Evolutionary conservation across 1,284 basidiomycete species (phyloP).

Genomic region (Gomphus bonarii): DNA sequence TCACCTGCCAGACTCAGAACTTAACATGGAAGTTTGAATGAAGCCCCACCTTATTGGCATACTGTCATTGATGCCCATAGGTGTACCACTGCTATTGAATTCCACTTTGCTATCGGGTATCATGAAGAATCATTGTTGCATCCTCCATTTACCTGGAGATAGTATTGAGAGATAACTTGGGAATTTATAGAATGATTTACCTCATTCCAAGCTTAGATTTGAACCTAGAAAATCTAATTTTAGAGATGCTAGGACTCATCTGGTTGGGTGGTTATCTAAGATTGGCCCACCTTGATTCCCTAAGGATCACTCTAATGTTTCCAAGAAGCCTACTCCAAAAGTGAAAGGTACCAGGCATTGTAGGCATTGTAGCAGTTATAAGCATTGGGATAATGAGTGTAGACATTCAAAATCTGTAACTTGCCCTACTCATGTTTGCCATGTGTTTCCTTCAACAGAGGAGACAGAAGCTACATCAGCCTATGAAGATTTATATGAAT

Average conservation of each 20-base stretch:
- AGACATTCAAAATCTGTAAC: conserved; percentile 13
- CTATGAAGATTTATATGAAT: too few species aligned
- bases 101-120: not conserved
- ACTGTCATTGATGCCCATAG: conserved; percentile 3
- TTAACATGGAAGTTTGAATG: not conserved
- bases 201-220: not conserved
- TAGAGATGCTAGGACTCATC: conserved; percentile 3
- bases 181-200: not conserved
- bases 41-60: not conserved
- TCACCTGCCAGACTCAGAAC: not conserved
- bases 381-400: conserved; percentile 28
- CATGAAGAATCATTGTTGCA: not conserved
- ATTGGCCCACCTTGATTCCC: conserved; percentile 17
- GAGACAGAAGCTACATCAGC: conserved; percentile 13
- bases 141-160: not conserved
- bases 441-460: conserved; percentile 17
- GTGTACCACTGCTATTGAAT: not conserved
- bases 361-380: conserved; percentile 25
- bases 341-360: conserved; percentile 23
- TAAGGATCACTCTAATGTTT: conserved; percentile 22
- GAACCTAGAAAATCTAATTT: not conserved
- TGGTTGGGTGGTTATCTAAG: not conserved
- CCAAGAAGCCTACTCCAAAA: conserved; percentile 20
- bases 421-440: too few species aligned
- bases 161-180: not conserved